Conservation (phyloP, 2,329 filamentous ascomycete genomes). For the Alternaria novae-zelandiae region DNA sequence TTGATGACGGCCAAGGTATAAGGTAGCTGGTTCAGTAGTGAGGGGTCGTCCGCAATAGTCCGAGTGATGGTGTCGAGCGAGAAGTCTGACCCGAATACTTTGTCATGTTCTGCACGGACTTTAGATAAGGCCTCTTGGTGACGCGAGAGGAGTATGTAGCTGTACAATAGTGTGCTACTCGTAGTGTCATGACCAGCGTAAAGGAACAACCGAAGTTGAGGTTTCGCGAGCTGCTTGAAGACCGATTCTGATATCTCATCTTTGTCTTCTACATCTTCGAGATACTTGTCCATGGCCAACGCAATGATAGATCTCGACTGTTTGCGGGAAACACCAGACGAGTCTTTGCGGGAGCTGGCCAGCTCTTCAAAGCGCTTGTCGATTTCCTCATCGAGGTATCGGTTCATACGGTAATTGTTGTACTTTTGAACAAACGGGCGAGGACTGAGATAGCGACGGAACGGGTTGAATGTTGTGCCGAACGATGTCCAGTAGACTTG, state of each 20-base stretch:
- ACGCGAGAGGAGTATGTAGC: conserved; percentile 24
- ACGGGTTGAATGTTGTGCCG: conserved; percentile 17
- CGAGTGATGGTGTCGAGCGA: neutral
- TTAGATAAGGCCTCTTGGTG: conserved; percentile 28
- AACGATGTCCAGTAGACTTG: conserved; percentile 21
- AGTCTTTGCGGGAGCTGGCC: neutral
- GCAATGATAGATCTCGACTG: conserved; percentile 2
- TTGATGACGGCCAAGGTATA: conserved; percentile 45
- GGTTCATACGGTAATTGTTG: conserved; percentile 17
- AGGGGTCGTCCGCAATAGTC: conserved; percentile 14
- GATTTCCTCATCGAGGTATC: conserved; percentile 18
- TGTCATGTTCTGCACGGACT: conserved; percentile 38
- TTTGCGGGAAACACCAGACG: neutral
- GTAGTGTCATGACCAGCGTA: conserved; percentile 43
- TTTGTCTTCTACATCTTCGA: conserved; percentile 6
- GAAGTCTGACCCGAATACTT: conserved; percentile 32
- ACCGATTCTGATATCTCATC: conserved; percentile 1
- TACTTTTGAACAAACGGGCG: conserved; percentile 16
- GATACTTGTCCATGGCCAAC: conserved; percentile 11
- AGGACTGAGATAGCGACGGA: conserved; percentile 17
- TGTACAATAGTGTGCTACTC: conserved; percentile 34
- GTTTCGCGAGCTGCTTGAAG: conserved; percentile 24
- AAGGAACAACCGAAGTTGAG: conserved; percentile 40
- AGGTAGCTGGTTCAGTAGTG: conserved; percentile 31
- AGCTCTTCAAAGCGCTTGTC: conserved; percentile 21